Evolutionary conservation across 345 rosid genomes (phyloP), one percentile per base, ranked within the genome.

Genomic region (Hibiscus syriacus): DNA sequence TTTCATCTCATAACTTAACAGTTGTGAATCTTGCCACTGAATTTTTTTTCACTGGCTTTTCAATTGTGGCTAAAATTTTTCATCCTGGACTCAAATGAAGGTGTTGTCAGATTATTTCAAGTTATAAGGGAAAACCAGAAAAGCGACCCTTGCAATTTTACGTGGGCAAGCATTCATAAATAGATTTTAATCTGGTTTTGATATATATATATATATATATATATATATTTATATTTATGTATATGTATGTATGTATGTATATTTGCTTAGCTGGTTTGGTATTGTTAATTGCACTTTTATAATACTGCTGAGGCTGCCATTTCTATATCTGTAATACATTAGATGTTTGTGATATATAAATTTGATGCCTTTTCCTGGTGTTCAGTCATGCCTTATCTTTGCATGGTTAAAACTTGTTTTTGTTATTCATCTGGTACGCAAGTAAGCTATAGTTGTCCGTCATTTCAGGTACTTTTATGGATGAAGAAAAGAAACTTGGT

Each of bases 401-500:
- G 5, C 39, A 3, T 30, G 62, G 19, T n/a, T 57, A 30, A 29
- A 57, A 2, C 19, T 57, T 67, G 63, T 27, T 5, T 69, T 46
- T 26, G n/a, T 16, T 67, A n/a, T 34, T 49, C 10, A 27, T 73
- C 53, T 72, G 57, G 30, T 59, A 2, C 60, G 52, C 20, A 30
- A 60, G 25, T 55, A 36, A 68, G 63, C 9, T 58, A 26, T 75
- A 71, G 36, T 73, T 41, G 41, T 58, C 32, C 59, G 34, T 55
- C 13, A 53, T 72, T 69, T 39, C 79, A 75, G 76, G 74, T 45
- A 68, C 72, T 61, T 34, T 64, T 12, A 60, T 1, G 17, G 65
- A 60, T 73, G 89, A 80, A 76, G 83, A 82, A 62, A 80, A 80
- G 73, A 83, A 79, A 74, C 55, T 58, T 59, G 81, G 82, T 65